Conservation (phyloP, 2,329 filamentous ascomycete genomes). For the Aspergillus hiratsukae region DNA sequence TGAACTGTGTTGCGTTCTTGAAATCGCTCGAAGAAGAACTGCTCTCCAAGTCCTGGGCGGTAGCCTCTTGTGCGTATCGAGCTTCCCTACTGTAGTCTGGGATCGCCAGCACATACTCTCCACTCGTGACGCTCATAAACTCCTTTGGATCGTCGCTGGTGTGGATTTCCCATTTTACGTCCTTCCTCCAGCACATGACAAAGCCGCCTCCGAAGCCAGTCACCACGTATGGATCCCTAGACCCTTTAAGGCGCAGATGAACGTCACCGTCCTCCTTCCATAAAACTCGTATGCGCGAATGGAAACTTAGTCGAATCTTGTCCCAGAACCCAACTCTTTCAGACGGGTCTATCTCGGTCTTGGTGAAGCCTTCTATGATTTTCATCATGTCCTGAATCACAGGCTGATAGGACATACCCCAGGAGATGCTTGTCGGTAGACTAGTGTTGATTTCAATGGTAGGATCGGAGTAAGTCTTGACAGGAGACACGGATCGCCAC, state of each 20-base stretch:
- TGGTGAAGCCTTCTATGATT: constrained; percentile 95
- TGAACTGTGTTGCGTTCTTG: constrained; percentile 78
- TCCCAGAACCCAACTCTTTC: constrained; percentile 98
- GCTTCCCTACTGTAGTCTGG: constrained; percentile 91
- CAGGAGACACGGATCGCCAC: constrained; percentile 82
- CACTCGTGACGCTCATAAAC: constrained; percentile 94
- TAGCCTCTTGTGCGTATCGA: constrained; percentile 53
- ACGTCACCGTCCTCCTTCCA: constrained; percentile 97
- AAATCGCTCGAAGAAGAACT: constrained; percentile 58
- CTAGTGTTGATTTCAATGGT: constrained; percentile 88
- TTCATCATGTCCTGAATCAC: constrained; percentile 99
- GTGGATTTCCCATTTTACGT: constrained; percentile 83
- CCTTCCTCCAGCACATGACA: constrained; percentile 96
- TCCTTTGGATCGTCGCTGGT: constrained; percentile 80
- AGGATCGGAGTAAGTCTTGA: constrained; percentile 95
- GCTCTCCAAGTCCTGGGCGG: constrained; percentile 53
- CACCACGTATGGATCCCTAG: constrained; percentile 87
- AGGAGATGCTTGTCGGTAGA: constrained; percentile 87
- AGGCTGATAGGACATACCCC: constrained; percentile 96
- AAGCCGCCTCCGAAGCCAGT: constrained; percentile 92
- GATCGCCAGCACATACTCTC: constrained; percentile 89
- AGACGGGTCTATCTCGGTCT: constrained; percentile 87
- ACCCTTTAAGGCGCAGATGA: constrained; percentile 81
- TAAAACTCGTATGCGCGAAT: constrained; percentile 80
- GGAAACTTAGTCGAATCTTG: constrained; percentile 90